Evolutionary conservation across 129 eudicot genomes (phyloP), one percentile per base, ranked within the genome.

Genomic region (Lactuca sativa): DNA sequence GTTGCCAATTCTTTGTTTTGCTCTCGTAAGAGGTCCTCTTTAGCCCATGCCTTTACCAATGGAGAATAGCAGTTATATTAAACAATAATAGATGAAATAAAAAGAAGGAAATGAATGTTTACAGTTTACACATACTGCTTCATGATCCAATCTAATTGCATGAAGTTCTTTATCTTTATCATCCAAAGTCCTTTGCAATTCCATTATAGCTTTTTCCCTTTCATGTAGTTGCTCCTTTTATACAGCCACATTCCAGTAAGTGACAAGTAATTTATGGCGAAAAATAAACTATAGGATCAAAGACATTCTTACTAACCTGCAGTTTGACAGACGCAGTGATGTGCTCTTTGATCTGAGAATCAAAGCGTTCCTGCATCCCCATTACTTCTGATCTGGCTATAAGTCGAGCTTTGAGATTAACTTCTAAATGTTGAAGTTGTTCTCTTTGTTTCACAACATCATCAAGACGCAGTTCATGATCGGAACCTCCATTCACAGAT

Each of bases 11-110:
- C 97, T 56, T 85, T 79, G 82, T 77, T 87, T 81, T 89, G 98
- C 74, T 93, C 98, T 54, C 95, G 78, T 52, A 93, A 77, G 47
- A 93, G 95, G 79, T 93, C 98, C 75, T 89, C 96, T 70, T 93
- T 93, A 15, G 98, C 98, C 98, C 98, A 93, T 54, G 88, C 95
- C 98, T 93, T 73, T 37, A 47, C 79, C 61, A 72, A 56, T 34
- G 67, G 9, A 65, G 34, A 58, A 68, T 40, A 49, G 7, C 7
- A 31, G 16, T 21, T 11, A 21, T 31, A 17, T 9, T 17, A 47
- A 68, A 32, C 0, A 49, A 37, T 14, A 9, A 31, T 15, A 14
- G 4, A 33, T 9, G 30, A 57, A 21, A 69, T 25, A 25, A 63
- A 49, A 74, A 67, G 11, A 10, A 15, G 10, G 15, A 13, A 34